A percentile compares a stretch with the other conserved stretches of the same genome.
These are phyloP conservation scores for Diaporthe destruens DNA, from an alignment of 2,329 filamentous ascomycete genomes.

Conservation along the genomic window DNA sequence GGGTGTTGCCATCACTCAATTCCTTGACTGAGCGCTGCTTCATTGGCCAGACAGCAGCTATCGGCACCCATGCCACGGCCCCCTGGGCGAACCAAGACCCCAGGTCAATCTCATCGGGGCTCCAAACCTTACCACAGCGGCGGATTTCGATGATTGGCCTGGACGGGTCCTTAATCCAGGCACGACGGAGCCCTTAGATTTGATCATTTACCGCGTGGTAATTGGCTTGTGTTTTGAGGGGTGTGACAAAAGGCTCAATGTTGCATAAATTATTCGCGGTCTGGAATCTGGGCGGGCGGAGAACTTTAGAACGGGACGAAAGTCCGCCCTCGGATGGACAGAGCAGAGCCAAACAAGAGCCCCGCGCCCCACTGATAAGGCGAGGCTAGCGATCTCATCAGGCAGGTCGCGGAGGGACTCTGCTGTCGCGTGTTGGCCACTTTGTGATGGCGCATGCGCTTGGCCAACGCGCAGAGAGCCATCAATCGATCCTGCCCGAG, in stretches of 20 bases:
- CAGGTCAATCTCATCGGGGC: not conserved
- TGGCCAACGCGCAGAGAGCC: not conserved
- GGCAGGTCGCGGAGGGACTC: not conserved
- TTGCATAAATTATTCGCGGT: conserved; percentile 5
- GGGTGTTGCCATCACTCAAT: conserved; percentile 33
- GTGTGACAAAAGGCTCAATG: conserved; percentile 8
- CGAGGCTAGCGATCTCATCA: conserved; percentile 2
- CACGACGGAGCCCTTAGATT: conserved; percentile 1
- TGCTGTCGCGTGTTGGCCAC: not conserved
- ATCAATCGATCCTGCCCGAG: not conserved
- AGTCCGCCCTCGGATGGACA: not conserved
- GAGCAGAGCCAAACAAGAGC: conserved; percentile 14
- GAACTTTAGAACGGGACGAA: not conserved
- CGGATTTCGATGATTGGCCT: conserved; percentile 34
- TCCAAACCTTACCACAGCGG: conserved; percentile 24
- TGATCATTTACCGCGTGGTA: conserved; percentile 23
- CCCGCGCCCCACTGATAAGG: conserved; percentile 28
- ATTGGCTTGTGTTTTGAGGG: conserved; percentile 23
- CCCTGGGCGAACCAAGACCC: not conserved
- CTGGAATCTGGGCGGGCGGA: conserved; percentile 20
- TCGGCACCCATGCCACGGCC: conserved; percentile 20
- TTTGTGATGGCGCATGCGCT: not conserved
- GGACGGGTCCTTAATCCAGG: conserved; percentile 10
- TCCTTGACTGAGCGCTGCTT: conserved; percentile 9
- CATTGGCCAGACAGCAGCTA: conserved; percentile 22